A percentile compares a stretch with the other conserved stretches of the same genome.
Conservation (phyloP, 805 yeast genomes). For the Isabelozyma heimii region DNA sequence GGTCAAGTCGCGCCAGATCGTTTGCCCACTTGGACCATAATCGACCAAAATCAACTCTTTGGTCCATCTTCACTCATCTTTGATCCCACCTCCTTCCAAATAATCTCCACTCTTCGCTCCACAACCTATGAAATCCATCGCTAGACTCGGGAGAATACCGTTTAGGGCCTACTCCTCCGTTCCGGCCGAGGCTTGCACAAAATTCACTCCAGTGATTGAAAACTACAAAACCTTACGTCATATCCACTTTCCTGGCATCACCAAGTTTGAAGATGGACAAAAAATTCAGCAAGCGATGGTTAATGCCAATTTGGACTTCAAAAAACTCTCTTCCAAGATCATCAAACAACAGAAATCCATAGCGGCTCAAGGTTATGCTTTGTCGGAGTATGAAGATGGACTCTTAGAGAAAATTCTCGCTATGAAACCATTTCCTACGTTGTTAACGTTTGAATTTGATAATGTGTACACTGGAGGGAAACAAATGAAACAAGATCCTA, state of each 20-base stretch:
- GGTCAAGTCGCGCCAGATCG: no score
- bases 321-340: conserved; percentile 50
- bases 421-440: conserved; percentile 59
- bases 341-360: conserved; percentile 36
- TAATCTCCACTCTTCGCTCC: no score
- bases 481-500: conserved; percentile 59
- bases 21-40: no score
- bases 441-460: conserved; percentile 80
- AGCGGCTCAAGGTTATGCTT: conserved; percentile 33
- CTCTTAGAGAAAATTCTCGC: conserved; percentile 35
- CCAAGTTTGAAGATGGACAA: conserved; percentile 46
- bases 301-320: conserved; percentile 55
- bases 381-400: conserved; percentile 47
- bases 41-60: no score
- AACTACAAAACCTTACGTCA: conserved; percentile 36
- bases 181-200: conserved; percentile 12
- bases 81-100: no score
- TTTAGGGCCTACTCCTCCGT: not conserved
- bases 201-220: conserved; percentile 29
- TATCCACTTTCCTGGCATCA: conserved; percentile 41
- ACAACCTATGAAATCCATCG: not conserved
- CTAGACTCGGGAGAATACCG: not conserved
- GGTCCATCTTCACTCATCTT: no score
- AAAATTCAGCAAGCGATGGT: conserved; percentile 56
- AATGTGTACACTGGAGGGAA: conserved; percentile 93